phyloP scores from a whole-genome alignment of 371 early-diverging fungal species.

The Mortierella sp. region DNA sequence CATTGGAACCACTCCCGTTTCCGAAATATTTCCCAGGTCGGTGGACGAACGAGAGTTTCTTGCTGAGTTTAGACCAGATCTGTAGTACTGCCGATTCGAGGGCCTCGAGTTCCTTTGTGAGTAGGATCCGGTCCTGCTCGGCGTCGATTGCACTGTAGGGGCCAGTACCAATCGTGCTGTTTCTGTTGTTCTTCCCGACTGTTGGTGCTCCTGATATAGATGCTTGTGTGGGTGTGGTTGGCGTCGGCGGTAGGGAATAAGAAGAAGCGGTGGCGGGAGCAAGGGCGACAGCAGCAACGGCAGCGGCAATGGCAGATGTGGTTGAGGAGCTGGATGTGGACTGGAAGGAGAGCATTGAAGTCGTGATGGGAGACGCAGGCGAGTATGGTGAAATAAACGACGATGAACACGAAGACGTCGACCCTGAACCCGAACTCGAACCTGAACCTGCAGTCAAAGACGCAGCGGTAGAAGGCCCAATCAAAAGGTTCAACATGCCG shows the following conservation, averaged over 20 bases:
- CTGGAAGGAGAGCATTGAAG: neutral
- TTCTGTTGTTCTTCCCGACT: neutral
- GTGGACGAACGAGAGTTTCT: constrained; percentile 56
- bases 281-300: neutral
- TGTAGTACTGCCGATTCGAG: constrained; percentile 33
- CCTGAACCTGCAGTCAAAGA: neutral
- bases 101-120: constrained; percentile 48
- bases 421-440: constrained; percentile 1
- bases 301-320: neutral
- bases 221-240: neutral
- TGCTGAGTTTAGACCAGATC: constrained; percentile 41
- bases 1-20: neutral
- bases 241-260: neutral
- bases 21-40: constrained; percentile 24
- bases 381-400: neutral
- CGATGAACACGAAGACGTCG: neutral
- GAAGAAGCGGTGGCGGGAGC: too few species aligned
- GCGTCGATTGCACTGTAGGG: neutral
- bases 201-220: neutral
- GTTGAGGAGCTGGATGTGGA: neutral
- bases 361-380: neutral
- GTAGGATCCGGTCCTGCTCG: constrained; percentile 12
- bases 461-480: constrained; percentile 7
- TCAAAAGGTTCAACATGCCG: constrained; percentile 34
- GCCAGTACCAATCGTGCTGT: neutral